These are phyloP conservation scores for Lagenidium sp. DNA, from an alignment of 352 stramenopile genomes.

Conservation along the genomic window DNA sequence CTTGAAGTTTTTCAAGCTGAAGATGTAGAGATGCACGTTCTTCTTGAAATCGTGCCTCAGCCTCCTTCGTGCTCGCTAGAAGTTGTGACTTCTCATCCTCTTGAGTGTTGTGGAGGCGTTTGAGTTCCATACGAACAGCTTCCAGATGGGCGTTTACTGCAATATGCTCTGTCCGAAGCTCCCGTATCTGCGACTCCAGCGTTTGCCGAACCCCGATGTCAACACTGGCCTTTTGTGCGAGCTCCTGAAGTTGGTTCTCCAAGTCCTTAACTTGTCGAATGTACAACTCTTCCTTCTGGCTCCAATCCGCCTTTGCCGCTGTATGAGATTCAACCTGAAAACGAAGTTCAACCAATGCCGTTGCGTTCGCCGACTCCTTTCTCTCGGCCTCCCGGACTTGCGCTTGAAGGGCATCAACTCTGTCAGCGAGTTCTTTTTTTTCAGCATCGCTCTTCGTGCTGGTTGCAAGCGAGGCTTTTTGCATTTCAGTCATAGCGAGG, in stretches of 20 bases:
- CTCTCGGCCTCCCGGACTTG: constrained; percentile 39
- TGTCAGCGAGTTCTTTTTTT: constrained; percentile 55
- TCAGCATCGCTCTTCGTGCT: constrained; percentile 57
- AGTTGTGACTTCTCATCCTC: constrained; percentile 31
- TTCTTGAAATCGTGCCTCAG: constrained; percentile 29
- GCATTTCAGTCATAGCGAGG: constrained; percentile 63
- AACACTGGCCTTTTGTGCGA: constrained; percentile 40
- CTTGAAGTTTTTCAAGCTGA: constrained; percentile 52
- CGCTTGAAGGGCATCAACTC: constrained; percentile 43
- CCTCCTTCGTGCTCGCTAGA: constrained; percentile 15
- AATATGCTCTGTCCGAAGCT: constrained; percentile 63
- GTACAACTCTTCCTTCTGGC: constrained; percentile 19
- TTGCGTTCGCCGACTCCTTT: constrained; percentile 31
- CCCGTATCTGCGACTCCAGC: constrained; percentile 57
- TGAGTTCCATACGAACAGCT: constrained; percentile 65
- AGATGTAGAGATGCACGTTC: constrained; percentile 24
- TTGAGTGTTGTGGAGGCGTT: constrained; percentile 27
- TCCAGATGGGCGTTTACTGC: constrained; percentile 78
- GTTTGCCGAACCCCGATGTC: constrained; percentile 58
- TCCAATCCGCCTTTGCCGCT: constrained; percentile 19
- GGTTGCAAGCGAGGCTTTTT: constrained; percentile 56
- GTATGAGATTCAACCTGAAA: constrained; percentile 29
- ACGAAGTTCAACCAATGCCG: constrained; percentile 34
- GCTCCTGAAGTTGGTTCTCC: constrained; percentile 45
- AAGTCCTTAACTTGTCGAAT: constrained; percentile 29